A percentile compares a stretch with the other conserved stretches of the same genome.
Evolutionary conservation across 345 rosid genomes (phyloP).

Genomic region (Citrus sinensis): DVS_A1.0 CM039169.1:30671001-30671500

Average conservation of each 20-base stretch:
- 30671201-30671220: background rate
- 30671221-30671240: background rate
- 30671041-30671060: constrained; percentile 88
- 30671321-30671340: constrained; percentile 94
- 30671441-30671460: background rate
- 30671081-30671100: constrained; percentile 85
- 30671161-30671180: constrained; percentile 4
- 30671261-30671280: background rate
- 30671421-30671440: constrained; percentile 33
- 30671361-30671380: constrained; percentile 89
- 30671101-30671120: constrained; percentile 96
- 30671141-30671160: constrained; percentile 65
- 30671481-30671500: background rate
- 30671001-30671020: constrained; percentile 28
- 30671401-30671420: constrained; percentile 89
- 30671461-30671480: background rate
- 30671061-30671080: constrained; percentile 96
- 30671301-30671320: constrained; percentile 96
- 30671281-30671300: constrained; percentile 55
- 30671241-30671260: background rate
- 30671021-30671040: constrained; percentile 98
- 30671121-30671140: constrained; percentile 92
- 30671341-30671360: constrained; percentile 82
- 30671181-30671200: background rate
- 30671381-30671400: constrained; percentile 89